phyloP scores from a whole-genome alignment of 495 filamentous ascomycete species.

The Penicillium canariense region DNA sequence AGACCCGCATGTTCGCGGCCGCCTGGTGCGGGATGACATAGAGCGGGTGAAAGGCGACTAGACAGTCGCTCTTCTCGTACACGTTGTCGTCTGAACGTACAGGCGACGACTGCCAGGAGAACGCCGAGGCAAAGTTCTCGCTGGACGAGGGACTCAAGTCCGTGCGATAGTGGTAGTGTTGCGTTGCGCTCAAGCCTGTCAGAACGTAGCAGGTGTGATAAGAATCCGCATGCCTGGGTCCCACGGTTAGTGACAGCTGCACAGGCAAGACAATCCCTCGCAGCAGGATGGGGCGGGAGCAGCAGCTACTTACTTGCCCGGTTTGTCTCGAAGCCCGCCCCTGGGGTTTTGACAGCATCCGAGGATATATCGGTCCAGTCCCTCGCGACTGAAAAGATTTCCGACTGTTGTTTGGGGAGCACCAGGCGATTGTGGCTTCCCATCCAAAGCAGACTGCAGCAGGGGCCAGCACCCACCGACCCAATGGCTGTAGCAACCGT shows the following conservation, averaged over 20 bases:
- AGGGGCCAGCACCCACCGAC: slow-evolving; percentile 92
- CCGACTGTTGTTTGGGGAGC: slow-evolving; percentile 26
- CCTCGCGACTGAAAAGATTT: slow-evolving; percentile 77
- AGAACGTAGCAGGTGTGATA: slow-evolving; percentile 94
- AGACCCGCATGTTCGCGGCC: slow-evolving; percentile 60
- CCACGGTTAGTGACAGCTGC: slow-evolving; percentile 15
- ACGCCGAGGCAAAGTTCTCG: slow-evolving; percentile 50
- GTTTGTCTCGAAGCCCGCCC: slow-evolving; percentile 92
- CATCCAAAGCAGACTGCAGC: slow-evolving; percentile 73
- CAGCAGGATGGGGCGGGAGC: neutral
- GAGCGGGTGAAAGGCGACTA: slow-evolving; percentile 69
- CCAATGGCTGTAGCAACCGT: slow-evolving; percentile 98
- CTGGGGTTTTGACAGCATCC: slow-evolving; percentile 75
- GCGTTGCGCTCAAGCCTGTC: slow-evolving; percentile 76
- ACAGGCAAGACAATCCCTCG: neutral
- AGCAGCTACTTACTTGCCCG: slow-evolving; percentile 66
- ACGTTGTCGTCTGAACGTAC: slow-evolving; percentile 45
- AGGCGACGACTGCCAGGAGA: slow-evolving; percentile 61
- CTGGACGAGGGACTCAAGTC: slow-evolving; percentile 34
- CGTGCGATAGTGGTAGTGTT: slow-evolving; percentile 69
- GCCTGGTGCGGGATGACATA: slow-evolving; percentile 76
- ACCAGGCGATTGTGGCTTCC: slow-evolving; percentile 31
- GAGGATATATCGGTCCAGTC: slow-evolving; percentile 82
- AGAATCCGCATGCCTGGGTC: slow-evolving; percentile 66
- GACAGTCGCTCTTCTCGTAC: slow-evolving; percentile 48